These are phyloP conservation scores for Trifolium repens DNA, from an alignment of 306 rosid genomes.

Conservation along the genomic window DNA sequence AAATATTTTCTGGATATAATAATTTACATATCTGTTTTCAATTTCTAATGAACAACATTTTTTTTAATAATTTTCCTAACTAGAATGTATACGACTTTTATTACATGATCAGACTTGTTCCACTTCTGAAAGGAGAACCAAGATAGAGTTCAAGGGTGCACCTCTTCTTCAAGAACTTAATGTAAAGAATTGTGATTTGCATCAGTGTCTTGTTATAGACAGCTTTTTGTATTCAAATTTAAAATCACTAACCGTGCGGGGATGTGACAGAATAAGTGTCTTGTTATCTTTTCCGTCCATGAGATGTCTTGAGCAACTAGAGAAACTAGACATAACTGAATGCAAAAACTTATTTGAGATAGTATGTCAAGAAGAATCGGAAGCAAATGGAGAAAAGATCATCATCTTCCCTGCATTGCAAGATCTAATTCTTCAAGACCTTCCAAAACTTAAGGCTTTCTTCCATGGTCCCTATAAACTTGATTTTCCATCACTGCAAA, in stretches of 20 bases:
- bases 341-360: not conserved
- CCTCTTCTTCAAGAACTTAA: not conserved
- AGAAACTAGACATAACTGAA: not conserved
- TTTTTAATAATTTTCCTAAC: no score
- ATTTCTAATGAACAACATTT: no score
- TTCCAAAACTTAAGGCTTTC: not conserved
- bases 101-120: not conserved
- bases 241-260: not conserved
- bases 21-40: no score
- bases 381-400: not conserved
- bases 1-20: no score
- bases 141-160: not conserved
- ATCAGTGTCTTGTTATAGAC: no score
- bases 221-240: not conserved
- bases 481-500: not conserved
- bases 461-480: not conserved
- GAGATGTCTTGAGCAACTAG: not conserved
- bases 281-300: not conserved
- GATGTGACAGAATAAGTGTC: not conserved
- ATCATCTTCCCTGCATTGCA: not conserved
- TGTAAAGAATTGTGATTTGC: not conserved
- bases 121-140: not conserved
- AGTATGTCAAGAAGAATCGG: not conserved
- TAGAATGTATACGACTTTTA: no score
- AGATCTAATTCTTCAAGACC: fast-evolving